Evolutionary conservation across 495 filamentous ascomycete genomes (phyloP), one percentile per base, ranked within the genome.

Genomic region (Lophiostoma macrostomum): DNA sequence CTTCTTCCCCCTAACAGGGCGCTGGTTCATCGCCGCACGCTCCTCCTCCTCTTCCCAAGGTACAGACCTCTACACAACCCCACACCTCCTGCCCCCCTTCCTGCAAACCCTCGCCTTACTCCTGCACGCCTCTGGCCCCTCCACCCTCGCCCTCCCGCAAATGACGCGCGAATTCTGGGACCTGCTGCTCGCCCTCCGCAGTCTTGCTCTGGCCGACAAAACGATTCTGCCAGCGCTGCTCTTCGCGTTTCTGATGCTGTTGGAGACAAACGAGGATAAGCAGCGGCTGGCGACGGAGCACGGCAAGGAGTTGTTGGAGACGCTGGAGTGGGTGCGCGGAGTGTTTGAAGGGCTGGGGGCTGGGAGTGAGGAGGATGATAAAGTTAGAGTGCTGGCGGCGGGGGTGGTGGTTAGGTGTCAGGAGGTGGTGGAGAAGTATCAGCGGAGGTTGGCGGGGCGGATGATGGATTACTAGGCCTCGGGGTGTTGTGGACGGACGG

Each of bases 341-440:
- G 73, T 94, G 5, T 90, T 94, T 64, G 80, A 82, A 46, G 63
- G 71, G 16, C 65, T 71, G 29, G 69, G 64, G 64, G 75, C 40
- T 65, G 84, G 56, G 18, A 46, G 47, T 74, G 66, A 55, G 1
- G 80, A 89, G 62, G 69, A 73, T 51, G 77, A 81, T 56, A 77
- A 76, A 62, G 74, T 82, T 13, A 78, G 80, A 65, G 79, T 80
- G 73, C 56, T 98, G 59, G 85, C 90, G 22, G 93, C 93, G 1
- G 90, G 86, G 0, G 82, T 95, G 35, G 70, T 96, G 70, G 79
- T 95, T 18, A 84, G 83, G 60, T 69, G 86, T 47, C 79, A 80
- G 30, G 90, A 95, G 70, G 80, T 86, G 27, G 81, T 91, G 34
- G 87, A 95, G 66, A 84, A 83, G 68, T 93, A 86, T 67, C 84